These are phyloP conservation scores for Debaryomycetaceae sp. DNA, from an alignment of 1,139 yeast species.

Conservation along the genomic window DNA sequence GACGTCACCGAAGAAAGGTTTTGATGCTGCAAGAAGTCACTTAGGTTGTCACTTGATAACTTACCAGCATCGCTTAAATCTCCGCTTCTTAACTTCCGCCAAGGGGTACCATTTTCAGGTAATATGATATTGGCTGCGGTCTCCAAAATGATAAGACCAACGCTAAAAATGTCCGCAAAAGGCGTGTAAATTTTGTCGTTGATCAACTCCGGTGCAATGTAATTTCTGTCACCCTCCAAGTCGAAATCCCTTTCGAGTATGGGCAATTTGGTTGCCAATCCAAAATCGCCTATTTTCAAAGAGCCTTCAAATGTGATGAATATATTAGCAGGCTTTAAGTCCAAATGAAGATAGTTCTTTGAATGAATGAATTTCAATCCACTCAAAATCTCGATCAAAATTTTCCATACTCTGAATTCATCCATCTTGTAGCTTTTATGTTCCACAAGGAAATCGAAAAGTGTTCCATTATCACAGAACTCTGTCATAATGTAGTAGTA, in stretches of 20 bases:
- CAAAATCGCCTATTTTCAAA: slow-evolving; percentile 81
- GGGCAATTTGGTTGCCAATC: slow-evolving; percentile 54
- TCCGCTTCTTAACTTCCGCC: slow-evolving; percentile 95
- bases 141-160: slow-evolving; percentile 89
- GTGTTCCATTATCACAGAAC: slow-evolving; percentile 89
- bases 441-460: slow-evolving; percentile 75
- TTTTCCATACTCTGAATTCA: slow-evolving; percentile 98
- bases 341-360: slow-evolving; percentile 75
- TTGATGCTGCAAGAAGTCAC: slow-evolving; percentile 42
- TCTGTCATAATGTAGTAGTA: slow-evolving; percentile 91
- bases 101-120: slow-evolving; percentile 95
- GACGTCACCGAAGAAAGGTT: slow-evolving; percentile 36
- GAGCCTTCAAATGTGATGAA: slow-evolving; percentile 94
- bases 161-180: slow-evolving; percentile 90
- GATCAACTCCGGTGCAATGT: slow-evolving; percentile 94
- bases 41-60: slow-evolving; percentile 55
- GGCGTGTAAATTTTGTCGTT: slow-evolving; percentile 80
- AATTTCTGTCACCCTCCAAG: slow-evolving; percentile 95
- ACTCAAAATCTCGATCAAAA: slow-evolving; percentile 71
- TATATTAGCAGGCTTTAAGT: slow-evolving; percentile 91
- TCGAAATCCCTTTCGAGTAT: slow-evolving; percentile 62
- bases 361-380: slow-evolving; percentile 83
- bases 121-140: slow-evolving; percentile 92
- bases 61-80: slow-evolving; percentile 94
- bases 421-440: slow-evolving; percentile 75